Evolutionary conservation across 1,284 basidiomycete species (phyloP).

Genomic region (Cutaneotrichosporon arboriforme): DNA sequence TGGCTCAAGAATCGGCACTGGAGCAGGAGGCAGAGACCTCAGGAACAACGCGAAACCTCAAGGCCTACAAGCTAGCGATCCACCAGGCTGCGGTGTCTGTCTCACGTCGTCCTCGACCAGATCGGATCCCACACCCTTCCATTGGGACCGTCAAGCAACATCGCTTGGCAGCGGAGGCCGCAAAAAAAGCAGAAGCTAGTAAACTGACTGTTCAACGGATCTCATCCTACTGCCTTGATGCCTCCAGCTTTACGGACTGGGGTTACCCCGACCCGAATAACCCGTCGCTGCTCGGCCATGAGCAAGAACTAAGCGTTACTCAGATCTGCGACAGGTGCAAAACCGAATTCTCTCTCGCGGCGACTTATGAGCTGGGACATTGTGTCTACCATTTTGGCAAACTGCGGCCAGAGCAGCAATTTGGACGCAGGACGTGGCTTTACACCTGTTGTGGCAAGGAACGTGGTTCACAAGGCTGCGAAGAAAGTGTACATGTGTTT

Average conservation of each 20-base stretch:
- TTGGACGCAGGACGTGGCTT: conserved; percentile 41
- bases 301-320: conserved; percentile 49
- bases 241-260: conserved; percentile 60
- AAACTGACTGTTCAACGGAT: conserved; percentile 55
- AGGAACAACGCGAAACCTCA: conserved; percentile 26
- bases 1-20: conserved; percentile 34
- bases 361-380: conserved; percentile 55
- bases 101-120: conserved; percentile 59
- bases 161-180: conserved; percentile 56
- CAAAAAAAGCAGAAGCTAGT: conserved; percentile 57
- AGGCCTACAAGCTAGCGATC: conserved; percentile 43
- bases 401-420: conserved; percentile 32
- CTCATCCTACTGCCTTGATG: conserved; percentile 57
- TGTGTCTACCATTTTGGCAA: conserved; percentile 81
- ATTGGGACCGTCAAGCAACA: conserved; percentile 73
- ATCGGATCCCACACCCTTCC: conserved; percentile 60
- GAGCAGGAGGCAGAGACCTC: conserved; percentile 41
- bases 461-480: conserved; percentile 51
- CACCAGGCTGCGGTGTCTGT: conserved; percentile 45
- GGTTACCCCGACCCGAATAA: conserved; percentile 58
- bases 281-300: conserved; percentile 45
- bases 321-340: conserved; percentile 73
- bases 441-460: conserved; percentile 52
- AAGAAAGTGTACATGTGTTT: conserved; percentile 34
- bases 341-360: conserved; percentile 58